Base-by-base conservation (phyloP, 2,329 filamentous ascomycete species). In the Phialemoniopsis sp. region DNA sequence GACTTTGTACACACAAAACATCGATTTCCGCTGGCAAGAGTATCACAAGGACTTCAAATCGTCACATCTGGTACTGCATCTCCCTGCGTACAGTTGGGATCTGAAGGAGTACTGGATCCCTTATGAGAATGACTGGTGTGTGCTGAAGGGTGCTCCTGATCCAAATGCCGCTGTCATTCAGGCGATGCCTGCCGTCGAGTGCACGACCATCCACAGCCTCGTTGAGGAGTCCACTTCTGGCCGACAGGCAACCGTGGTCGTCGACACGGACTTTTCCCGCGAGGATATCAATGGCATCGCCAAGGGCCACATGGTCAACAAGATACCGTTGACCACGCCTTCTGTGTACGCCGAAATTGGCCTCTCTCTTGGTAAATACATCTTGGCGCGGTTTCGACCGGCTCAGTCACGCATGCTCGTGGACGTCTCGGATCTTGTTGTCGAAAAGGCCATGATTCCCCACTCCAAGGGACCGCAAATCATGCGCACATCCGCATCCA, bases 11-110 rank as follows among this genome's bases (percentile, higher is more conserved):
- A 26, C 21, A 6, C 21, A 26, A 10, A 26, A 10, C 10, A 26
- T 26, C 21, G 21, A 26, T 10, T 26, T 26, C 10, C 21, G 21
- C 48, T 84, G 80, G 68, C 66, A 70, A 37, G 76, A 78, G 51
- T 80, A 72, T 54, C 76, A 82, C 55, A 58, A 63, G 21, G 63
- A 72, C 37, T 81, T 79, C 57, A 69, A 75, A 43, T 51, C 63
- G 36, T 64, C 67, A 5, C 71, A 78, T 33, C 62, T 71, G 41
- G 61, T 83, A 18, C 59, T 82, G 19, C 57, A 67, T 3, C 59
- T 85, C 10, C 81, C 81, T 2, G 70, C 72, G 3, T 85, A 84
- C 56, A 67, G 63, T 10, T 85, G 78, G 60, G 76, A 83, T 53
- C 63, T 71, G 46, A 82, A 83, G 63, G 73, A 68, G 42, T 83